Evolutionary conservation across 345 rosid genomes (phyloP), one percentile per base, ranked within the genome.

Genomic region (Tarenaya hassleriana): DNA sequence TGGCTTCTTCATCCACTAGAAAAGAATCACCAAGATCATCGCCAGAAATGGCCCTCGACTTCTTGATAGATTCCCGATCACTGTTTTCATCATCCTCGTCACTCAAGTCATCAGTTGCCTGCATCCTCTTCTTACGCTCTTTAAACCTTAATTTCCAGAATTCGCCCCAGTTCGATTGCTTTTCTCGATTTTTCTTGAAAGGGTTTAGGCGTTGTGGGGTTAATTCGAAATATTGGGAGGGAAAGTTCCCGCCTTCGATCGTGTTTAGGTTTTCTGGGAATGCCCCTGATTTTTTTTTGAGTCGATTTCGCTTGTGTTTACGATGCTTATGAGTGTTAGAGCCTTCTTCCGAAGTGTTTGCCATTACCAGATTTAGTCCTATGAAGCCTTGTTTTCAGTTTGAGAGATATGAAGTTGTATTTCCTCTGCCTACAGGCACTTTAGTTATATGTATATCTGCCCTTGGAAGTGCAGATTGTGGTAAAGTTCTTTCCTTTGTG

Each of bases 11-110:
- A 40, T 75, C 85, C 51, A 75, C 53, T 13, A 86, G 63, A 55
- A 92, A 92, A 16, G 91, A 85, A 73, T 85, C 97, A 55, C 95
- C 95, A 55, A 83, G 95, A 74, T 85, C 95, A 69, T 88, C 97
- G 7, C 95, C 95, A 41, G 94, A 88, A 55, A 72, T 43, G 16
- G 79, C 49, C 49, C 67, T 75, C 41, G 42, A 61, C 73, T 53
- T 70, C 69, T 66, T 70, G 48, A 49, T 18, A 18, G 65, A 62
- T 27, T 68, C 47, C 68, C 62, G 75, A 39, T 73, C 80, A 41
- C 9, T 63, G 60, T 68, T 76, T 62, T 78, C 84, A 51, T 76
- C 75, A 45, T 92, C 95, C 47, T 69, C 94, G 39, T 88, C 96
- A 47, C 88, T 83, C 10, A 82, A 63, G 33, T 79, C 92, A 66